Conservation (phyloP, 2,329 filamentous ascomycete genomes). For the Monosporascus sp. region DNA sequence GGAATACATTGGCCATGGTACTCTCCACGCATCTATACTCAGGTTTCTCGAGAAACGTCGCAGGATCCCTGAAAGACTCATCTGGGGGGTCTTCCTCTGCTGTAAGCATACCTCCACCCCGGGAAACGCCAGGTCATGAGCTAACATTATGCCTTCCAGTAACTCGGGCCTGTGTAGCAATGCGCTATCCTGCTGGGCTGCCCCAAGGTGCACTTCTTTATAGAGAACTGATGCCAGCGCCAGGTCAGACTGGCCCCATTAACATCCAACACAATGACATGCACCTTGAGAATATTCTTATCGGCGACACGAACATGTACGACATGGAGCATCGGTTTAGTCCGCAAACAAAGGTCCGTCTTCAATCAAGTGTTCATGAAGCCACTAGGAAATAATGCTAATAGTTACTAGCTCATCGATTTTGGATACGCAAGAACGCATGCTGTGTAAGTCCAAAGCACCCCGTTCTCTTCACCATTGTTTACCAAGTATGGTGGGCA, state of each 20-base stretch:
- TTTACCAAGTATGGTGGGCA: neutral
- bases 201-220: neutral
- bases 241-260: neutral
- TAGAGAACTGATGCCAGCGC: neutral
- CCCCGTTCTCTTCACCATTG: neutral
- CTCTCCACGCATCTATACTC: neutral
- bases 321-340: neutral
- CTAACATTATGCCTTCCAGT: neutral
- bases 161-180: neutral
- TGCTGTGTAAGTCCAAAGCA: neutral
- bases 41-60: neutral
- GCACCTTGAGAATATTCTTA: neutral
- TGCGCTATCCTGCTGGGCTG: neutral
- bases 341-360: neutral
- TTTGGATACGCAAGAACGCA: neutral
- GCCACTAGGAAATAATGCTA: neutral
- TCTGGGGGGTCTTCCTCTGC: neutral
- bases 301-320: neutral
- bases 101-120: neutral
- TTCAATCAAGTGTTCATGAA: neutral
- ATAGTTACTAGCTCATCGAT: neutral
- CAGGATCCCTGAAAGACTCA: neutral
- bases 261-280: neutral
- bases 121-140: neutral
- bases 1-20: neutral